These are phyloP conservation scores for Vigna hirtella DNA, from an alignment of 306 rosid genomes.

Conservation along the genomic window DNA sequence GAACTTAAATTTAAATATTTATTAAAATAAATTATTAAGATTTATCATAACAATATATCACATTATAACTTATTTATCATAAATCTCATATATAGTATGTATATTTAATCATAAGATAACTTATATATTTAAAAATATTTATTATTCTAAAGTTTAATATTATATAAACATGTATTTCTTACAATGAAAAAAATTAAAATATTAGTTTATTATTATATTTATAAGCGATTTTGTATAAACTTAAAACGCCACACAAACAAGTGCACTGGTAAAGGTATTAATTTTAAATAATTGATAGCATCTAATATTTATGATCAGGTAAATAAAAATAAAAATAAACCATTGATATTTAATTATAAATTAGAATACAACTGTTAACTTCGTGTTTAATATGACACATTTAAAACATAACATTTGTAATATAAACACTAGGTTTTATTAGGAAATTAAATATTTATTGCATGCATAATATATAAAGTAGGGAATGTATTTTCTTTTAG, in stretches of 20 bases:
- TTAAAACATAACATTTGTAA: not conserved
- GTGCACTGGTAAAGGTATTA: not conserved
- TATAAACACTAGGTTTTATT: not conserved
- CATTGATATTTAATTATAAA: not conserved
- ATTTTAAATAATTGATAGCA: not conserved
- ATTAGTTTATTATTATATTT: too few relatives aligned
- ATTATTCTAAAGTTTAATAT: too few relatives aligned
- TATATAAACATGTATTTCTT: too few relatives aligned
- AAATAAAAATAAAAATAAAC: not conserved
- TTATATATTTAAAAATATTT: too few relatives aligned
- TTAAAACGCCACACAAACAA: not conserved
- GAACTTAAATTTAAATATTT: too few relatives aligned
- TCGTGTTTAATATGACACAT: not conserved
- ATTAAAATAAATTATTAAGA: too few relatives aligned
- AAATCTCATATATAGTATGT: too few relatives aligned
- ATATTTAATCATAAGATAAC: too few relatives aligned
- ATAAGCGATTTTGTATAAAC: not conserved
- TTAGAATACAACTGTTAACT: not conserved
- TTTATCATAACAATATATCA: too few relatives aligned
- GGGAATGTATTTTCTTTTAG: too few relatives aligned
- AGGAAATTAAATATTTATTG: not conserved
- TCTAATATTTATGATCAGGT: not conserved
- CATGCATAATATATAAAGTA: not conserved
- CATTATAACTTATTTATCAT: too few relatives aligned
- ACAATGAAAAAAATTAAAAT: too few relatives aligned